These are phyloP conservation scores for Penicillium cinerascens DNA, from an alignment of 495 filamentous ascomycete genomes.

Conservation along the genomic window DNA sequence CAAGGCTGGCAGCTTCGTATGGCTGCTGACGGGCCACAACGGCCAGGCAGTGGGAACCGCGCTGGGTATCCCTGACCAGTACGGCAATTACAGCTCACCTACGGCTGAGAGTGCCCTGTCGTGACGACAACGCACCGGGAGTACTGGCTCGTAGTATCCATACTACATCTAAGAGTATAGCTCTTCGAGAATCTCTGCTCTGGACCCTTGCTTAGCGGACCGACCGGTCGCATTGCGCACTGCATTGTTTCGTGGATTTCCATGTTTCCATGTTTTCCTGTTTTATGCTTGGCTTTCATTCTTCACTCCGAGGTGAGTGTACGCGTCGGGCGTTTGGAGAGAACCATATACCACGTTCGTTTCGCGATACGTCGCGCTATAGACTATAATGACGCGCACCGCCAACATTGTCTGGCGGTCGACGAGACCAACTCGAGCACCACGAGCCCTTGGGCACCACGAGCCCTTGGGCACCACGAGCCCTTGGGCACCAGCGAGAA, in stretches of 20 bases:
- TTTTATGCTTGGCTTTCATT: background rate
- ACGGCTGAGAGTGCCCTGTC: slow-evolving; percentile 14
- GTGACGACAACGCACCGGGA: background rate
- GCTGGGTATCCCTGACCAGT: slow-evolving; percentile 30
- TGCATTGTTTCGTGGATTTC: background rate
- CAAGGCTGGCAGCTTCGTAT: slow-evolving; percentile 34
- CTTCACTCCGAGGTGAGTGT: background rate
- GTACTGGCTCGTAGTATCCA: background rate
- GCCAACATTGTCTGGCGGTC: slow-evolving; percentile 5
- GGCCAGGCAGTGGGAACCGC: slow-evolving; percentile 29
- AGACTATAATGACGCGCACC: slow-evolving; percentile 11
- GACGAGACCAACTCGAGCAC: slow-evolving; percentile 17
- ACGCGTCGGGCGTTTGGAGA: slow-evolving; percentile 5
- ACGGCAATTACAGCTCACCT: slow-evolving; percentile 17
- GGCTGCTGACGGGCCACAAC: slow-evolving; percentile 42
- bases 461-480: slow-evolving; percentile 1
- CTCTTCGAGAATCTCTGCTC: background rate
- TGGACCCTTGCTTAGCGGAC: background rate
- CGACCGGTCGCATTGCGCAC: background rate
- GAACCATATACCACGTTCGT: slow-evolving; percentile 10
- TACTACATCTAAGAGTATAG: background rate
- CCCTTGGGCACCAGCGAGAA: background rate
- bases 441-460: slow-evolving; percentile 1
- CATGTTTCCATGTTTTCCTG: background rate
- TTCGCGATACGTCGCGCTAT: slow-evolving; percentile 2